phyloP scores from a whole-genome alignment of 192 early-diverging fungal species.

The Linderina pennispora region DNA sequence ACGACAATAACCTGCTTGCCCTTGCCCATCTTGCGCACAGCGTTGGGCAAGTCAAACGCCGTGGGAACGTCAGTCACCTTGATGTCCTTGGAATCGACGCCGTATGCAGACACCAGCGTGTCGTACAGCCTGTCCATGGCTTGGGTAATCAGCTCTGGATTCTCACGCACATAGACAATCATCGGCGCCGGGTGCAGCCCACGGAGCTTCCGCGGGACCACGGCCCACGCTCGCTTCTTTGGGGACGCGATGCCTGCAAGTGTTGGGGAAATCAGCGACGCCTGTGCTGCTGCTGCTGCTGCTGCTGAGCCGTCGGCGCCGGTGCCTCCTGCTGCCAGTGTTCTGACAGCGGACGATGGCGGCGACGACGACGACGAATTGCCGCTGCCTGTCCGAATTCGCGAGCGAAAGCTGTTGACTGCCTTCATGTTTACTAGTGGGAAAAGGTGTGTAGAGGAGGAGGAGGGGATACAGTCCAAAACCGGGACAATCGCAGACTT shows the following conservation, averaged over 20 bases:
- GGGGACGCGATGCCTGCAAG: neutral
- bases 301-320: too few relatives aligned
- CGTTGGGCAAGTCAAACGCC: conserved; percentile 26
- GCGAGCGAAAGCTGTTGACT: conserved; percentile 29
- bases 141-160: conserved; percentile 8
- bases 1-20: conserved; percentile 32
- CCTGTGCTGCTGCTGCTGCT: neutral
- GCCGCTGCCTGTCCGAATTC: conserved; percentile 20
- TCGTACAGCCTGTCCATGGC: conserved; percentile 39
- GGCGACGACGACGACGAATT: too few relatives aligned
- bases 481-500: too few relatives aligned
- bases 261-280: conserved; percentile 27
- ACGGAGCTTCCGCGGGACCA: conserved; percentile 35
- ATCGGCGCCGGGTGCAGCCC: conserved; percentile 38
- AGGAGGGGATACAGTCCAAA: too few relatives aligned
- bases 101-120: conserved; percentile 15
- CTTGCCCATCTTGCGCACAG: conserved; percentile 33
- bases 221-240: conserved; percentile 23
- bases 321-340: too few relatives aligned
- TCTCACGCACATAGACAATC: conserved; percentile 38
- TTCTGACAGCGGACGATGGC: too few relatives aligned
- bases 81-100: conserved; percentile 32
- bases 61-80: conserved; percentile 39
- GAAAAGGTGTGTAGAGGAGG: neutral
- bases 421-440: conserved; percentile 29